A percentile compares a stretch with the other conserved stretches of the same genome.
phyloP scores from a whole-genome alignment of 352 stramenopile species.

The Thalassiosira mediterranea region DNA sequence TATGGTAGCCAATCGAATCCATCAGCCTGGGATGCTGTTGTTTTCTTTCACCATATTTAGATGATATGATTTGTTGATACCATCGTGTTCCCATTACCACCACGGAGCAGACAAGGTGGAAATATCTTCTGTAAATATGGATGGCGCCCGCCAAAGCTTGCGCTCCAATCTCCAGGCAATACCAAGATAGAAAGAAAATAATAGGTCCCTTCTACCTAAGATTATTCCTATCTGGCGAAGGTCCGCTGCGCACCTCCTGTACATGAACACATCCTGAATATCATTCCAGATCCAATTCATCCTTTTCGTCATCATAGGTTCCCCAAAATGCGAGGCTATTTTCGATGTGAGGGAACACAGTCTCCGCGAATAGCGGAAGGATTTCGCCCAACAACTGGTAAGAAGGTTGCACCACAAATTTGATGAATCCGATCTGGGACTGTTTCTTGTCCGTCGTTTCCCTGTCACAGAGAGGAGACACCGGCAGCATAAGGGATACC shows the following conservation, averaged over 20 bases:
- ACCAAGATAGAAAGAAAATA: neutral
- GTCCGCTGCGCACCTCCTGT: neutral
- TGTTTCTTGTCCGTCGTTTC: constrained; percentile 87
- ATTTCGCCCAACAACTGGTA: constrained; percentile 57
- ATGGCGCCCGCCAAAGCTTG: no score
- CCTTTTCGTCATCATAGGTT: constrained; percentile 13
- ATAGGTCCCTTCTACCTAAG: neutral
- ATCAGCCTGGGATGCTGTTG: no score
- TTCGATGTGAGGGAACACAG: constrained; percentile 49
- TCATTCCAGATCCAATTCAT: neutral
- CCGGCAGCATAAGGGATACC: constrained; percentile 88
- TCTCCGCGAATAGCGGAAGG: constrained; percentile 44
- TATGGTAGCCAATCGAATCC: no score
- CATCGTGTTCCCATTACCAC: no score
- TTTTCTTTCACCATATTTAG: no score
- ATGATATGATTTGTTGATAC: no score
- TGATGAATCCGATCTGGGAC: constrained; percentile 91
- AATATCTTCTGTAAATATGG: no score
- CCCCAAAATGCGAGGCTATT: constrained; percentile 61
- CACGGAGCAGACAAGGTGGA: no score
- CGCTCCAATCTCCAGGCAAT: neutral
- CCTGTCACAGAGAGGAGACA: constrained; percentile 93
- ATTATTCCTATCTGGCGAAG: neutral
- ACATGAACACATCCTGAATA: neutral
- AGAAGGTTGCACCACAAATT: constrained; percentile 85